phyloP scores from a whole-genome alignment of 2,329 filamentous ascomycete genomes.

The Periconia sp. region DNA sequence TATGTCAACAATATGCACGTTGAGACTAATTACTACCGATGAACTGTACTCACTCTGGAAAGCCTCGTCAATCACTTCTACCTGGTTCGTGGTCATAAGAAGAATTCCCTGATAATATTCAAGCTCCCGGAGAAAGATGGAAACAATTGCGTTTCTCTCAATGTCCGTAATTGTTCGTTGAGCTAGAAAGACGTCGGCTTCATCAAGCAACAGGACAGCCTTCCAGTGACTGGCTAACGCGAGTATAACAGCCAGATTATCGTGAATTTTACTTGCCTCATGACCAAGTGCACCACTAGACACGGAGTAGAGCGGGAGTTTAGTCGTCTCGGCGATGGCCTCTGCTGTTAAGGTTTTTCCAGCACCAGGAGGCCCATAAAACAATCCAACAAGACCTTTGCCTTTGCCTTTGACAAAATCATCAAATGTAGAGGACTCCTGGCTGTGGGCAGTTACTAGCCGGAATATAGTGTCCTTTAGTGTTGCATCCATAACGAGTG shows the following conservation, averaged over 20 bases:
- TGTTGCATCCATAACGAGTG: background rate
- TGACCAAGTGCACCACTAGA: constrained; percentile 52
- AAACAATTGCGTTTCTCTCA: constrained; percentile 15
- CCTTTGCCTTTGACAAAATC: constrained; percentile 49
- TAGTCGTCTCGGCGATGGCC: constrained; percentile 48
- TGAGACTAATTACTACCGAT: too few species aligned
- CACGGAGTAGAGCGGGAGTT: constrained; percentile 52
- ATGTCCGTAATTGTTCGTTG: constrained; percentile 2
- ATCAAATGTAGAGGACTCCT: constrained; percentile 1
- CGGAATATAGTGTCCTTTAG: background rate
- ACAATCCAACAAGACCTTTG: constrained; percentile 53
- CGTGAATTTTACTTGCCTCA: constrained; percentile 44
- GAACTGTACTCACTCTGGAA: constrained; percentile 8
- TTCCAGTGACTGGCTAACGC: constrained; percentile 52
- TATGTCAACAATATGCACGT: background rate
- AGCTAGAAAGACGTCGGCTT: constrained; percentile 41
- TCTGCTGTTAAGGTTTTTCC: constrained; percentile 29
- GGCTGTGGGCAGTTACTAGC: constrained; percentile 2
- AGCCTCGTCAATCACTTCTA: constrained; percentile 6
- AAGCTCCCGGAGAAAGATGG: constrained; percentile 7
- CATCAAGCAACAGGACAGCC: constrained; percentile 51
- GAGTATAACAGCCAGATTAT: constrained; percentile 46
- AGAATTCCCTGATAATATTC: constrained; percentile 14
- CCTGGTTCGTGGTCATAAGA: constrained; percentile 22
- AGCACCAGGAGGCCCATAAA: constrained; percentile 53